These are phyloP conservation scores for Malassezia dermatis DNA, from an alignment of 1,284 basidiomycete genomes.

Conservation along the genomic window DNA sequence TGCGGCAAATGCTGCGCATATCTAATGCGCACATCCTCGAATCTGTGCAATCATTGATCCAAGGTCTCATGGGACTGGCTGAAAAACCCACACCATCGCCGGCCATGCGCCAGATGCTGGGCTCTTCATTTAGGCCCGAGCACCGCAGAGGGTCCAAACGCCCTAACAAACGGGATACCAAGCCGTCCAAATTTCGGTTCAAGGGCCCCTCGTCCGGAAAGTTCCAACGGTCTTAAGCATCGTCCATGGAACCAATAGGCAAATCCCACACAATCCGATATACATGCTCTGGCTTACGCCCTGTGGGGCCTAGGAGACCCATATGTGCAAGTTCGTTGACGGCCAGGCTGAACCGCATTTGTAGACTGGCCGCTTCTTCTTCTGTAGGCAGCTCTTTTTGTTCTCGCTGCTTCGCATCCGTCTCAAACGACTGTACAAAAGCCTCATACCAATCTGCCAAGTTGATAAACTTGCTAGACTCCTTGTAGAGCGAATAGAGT, in stretches of 20 bases:
- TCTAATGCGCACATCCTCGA: slow-evolving; percentile 2
- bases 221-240: not conserved
- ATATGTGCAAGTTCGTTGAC: slow-evolving; percentile 37
- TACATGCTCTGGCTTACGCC: slow-evolving; percentile 35
- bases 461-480: slow-evolving; percentile 38
- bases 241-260: slow-evolving; percentile 4
- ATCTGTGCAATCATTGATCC: not conserved
- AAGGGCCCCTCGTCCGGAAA: not conserved
- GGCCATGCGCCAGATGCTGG: not conserved
- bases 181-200: not conserved
- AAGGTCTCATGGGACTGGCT: not conserved
- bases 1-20: not conserved
- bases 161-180: not conserved
- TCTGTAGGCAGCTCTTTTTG: not conserved
- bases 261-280: slow-evolving; percentile 39
- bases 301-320: slow-evolving; percentile 34
- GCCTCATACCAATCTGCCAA: slow-evolving; percentile 42
- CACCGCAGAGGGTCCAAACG: not conserved
- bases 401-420: not conserved
- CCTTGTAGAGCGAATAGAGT: slow-evolving; percentile 30
- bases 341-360: slow-evolving; percentile 34
- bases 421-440: slow-evolving; percentile 28
- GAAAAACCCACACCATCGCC: not conserved
- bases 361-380: slow-evolving; percentile 11
- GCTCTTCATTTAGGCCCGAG: not conserved